Base-by-base conservation (phyloP, 2,329 filamentous ascomycete genomes). In the Purpureocillium lavendulum region DNA sequence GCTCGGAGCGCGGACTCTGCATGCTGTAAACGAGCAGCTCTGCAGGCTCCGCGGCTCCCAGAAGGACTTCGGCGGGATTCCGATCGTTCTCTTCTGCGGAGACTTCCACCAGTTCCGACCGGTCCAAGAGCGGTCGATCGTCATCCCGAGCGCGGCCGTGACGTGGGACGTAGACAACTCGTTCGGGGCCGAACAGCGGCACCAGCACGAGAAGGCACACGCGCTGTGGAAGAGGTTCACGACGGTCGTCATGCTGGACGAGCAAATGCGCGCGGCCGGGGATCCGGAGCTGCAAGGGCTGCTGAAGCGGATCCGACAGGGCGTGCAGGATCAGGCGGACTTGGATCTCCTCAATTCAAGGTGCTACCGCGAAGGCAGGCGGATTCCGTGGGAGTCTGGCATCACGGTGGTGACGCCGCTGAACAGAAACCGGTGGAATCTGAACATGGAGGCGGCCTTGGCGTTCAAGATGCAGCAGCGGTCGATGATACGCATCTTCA, bases 351-450 rank as follows among this genome's bases (percentile, higher is more conserved):
- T 41, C 17, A 41, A 38, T 30, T 26, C 40, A 11, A 24, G 31
- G 30, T 39, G 31, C 18, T 37, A 40, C 33, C n/a, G 21, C 29
- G 30, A 39, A 16, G 40, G 26, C 13, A 33, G 30, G 15, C 38
- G 38, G 17, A 40, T 40, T 12, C 34, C 38, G 14, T 43, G 38
- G 38, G 41, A 43, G 11, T 30, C 21, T 8, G 41, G 37, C 12
- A 39, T 44, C 12, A 41, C 32, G 17, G 35, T 38, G 31, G 35
- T 44, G 15, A 44, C 42, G 30, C 42, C 42, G 17, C 39, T 44
- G 8, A 41, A 44, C 18, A 38, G 35, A 29, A 40, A 44, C 33
- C 35, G 36, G n/a, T 41, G 35, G 42, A 41, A 44, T 36, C 39
- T 44, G 28, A 44, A 44, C 35, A 30, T 41, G 18, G 42, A 41